A percentile compares a stretch with the other conserved stretches of the same genome.
These are phyloP conservation scores for Jimgerdemannia flammicorona DNA, from an alignment of 192 early-diverging fungal genomes.

Conservation along the genomic window DNA sequence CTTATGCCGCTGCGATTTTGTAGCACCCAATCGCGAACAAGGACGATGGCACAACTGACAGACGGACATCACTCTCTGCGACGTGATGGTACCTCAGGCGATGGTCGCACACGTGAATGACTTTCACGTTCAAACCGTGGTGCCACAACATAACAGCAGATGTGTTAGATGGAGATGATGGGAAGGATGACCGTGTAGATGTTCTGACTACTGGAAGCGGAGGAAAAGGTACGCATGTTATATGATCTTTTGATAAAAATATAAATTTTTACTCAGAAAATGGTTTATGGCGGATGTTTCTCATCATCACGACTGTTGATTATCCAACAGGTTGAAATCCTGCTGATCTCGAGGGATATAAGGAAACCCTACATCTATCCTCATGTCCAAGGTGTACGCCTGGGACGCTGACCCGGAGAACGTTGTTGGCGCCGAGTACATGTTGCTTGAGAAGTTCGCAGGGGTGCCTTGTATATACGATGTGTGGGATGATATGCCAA, in stretches of 20 bases:
- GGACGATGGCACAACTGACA: constrained; percentile 15
- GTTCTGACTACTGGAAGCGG: constrained; percentile 13
- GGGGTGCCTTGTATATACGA: neutral
- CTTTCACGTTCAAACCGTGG: constrained; percentile 9
- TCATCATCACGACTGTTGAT: no score
- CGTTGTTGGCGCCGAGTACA: constrained; percentile 1
- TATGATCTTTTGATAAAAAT: no score
- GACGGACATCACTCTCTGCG: constrained; percentile 8
- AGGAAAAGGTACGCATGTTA: constrained; percentile 6
- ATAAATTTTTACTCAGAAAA: no score
- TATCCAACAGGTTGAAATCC: no score
- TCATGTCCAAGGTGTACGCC: neutral
- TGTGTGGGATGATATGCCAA: constrained; percentile 3
- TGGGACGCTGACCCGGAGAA: neutral
- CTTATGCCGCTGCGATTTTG: constrained; percentile 13
- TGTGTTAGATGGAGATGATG: constrained; percentile 19
- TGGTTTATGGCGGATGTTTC: no score
- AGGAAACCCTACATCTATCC: constrained; percentile 11
- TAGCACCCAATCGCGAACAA: constrained; percentile 5
- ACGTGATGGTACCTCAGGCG: constrained; percentile 12
- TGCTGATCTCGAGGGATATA: constrained; percentile 15
- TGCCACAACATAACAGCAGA: constrained; percentile 2
- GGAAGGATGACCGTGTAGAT: constrained; percentile 19
- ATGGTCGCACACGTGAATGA: constrained; percentile 22
- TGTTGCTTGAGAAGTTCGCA: neutral